Conservation (phyloP, 768 basidiomycete species). For the Asterophora parasitica region DNA sequence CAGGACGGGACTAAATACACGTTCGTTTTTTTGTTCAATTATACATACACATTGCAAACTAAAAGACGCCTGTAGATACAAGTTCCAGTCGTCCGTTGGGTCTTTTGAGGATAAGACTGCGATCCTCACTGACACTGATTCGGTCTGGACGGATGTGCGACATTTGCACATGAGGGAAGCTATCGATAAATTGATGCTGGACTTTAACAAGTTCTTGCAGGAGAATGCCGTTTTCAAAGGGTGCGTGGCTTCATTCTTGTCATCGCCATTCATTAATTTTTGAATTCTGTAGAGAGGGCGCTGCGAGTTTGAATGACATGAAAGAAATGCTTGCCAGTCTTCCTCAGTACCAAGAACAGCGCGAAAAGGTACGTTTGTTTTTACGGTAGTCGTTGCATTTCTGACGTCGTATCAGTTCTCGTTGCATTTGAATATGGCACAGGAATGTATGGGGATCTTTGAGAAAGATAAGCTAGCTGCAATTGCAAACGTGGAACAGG, state of each 20-base stretch:
- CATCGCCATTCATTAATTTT: conserved; percentile 4
- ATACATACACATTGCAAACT: background rate
- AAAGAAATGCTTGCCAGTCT: conserved; percentile 97
- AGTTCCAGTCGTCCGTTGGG: conserved; percentile 87
- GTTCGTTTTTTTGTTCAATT: conserved; percentile 42
- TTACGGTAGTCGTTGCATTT: background rate
- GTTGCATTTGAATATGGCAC: conserved; percentile 93
- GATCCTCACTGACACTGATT: conserved; percentile 79
- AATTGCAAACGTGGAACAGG: conserved; percentile 91
- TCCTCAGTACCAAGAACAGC: conserved; percentile 91
- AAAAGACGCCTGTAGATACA: conserved; percentile 57
- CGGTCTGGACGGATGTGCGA: conserved; percentile 87
- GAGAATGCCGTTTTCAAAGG: conserved; percentile 95
- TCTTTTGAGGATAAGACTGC: conserved; percentile 86
- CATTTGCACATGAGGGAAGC: conserved; percentile 99
- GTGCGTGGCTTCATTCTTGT: conserved; percentile 35
- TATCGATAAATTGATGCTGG: conserved; percentile 93
- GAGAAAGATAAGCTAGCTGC: conserved; percentile 81
- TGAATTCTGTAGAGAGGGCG: conserved; percentile 52
- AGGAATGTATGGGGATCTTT: conserved; percentile 94
- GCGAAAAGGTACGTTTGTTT: conserved; percentile 68
- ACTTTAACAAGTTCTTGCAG: conserved; percentile 91
- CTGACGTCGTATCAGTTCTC: conserved; percentile 65
- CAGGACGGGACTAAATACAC: conserved; percentile 82
- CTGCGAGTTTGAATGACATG: conserved; percentile 92